Conservation (phyloP, 352 stramenopile genomes). For the Halophytophthora batemanensis region DNA sequence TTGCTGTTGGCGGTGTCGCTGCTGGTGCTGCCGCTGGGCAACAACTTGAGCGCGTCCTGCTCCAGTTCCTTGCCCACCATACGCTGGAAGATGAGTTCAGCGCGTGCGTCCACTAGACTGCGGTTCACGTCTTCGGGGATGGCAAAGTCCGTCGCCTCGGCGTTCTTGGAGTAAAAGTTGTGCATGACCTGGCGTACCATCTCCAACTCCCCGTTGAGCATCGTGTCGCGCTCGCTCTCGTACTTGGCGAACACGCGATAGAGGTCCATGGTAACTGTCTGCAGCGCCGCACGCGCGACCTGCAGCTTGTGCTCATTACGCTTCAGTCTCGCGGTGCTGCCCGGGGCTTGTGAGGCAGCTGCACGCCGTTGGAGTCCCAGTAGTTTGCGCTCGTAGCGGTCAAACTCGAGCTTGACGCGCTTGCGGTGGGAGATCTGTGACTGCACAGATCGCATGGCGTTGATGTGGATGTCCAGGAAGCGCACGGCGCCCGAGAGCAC, state of each 20-base stretch:
- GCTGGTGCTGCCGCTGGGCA: constrained; percentile 12
- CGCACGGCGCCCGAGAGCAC: constrained; percentile 56
- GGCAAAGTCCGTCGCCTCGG: constrained; percentile 59
- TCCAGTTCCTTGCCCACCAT: constrained; percentile 56
- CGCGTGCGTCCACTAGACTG: constrained; percentile 36
- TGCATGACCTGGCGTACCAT: constrained; percentile 83
- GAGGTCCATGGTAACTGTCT: constrained; percentile 56
- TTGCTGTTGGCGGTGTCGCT: no score
- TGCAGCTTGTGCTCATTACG: constrained; percentile 58
- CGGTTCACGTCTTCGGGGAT: constrained; percentile 60
- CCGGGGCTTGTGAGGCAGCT: constrained; percentile 5
- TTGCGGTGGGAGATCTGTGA: constrained; percentile 72
- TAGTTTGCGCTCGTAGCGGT: constrained; percentile 64
- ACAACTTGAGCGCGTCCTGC: constrained; percentile 30
- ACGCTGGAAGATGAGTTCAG: constrained; percentile 56
- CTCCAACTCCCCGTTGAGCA: constrained; percentile 75
- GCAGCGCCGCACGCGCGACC: constrained; percentile 37
- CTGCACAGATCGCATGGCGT: constrained; percentile 69
- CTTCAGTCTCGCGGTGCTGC: constrained; percentile 34
- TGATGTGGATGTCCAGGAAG: constrained; percentile 74
- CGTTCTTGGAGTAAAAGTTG: constrained; percentile 74
- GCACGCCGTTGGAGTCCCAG: constrained; percentile 26
- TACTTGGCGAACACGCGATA: constrained; percentile 80
- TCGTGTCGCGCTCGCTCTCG: constrained; percentile 67
- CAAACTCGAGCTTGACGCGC: constrained; percentile 65